These are phyloP conservation scores for Wickerhamiella vanderwaltii DNA, from an alignment of 805 yeast species.

Conservation along the genomic window DNA sequence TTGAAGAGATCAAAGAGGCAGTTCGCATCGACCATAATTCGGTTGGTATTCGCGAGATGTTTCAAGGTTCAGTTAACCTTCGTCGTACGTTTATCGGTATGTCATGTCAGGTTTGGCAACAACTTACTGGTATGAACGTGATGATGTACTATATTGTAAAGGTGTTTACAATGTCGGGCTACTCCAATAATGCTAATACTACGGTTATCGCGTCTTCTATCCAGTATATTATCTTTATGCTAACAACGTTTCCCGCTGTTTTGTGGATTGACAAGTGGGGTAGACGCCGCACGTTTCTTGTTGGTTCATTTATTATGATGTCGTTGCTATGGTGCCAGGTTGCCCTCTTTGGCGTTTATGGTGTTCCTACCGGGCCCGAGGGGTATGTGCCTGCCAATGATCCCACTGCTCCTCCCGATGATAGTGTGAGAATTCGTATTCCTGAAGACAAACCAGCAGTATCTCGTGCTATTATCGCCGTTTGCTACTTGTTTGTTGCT, in stretches of 20 bases:
- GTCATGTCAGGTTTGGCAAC: constrained; percentile 39
- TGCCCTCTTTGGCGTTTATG: constrained; percentile 18
- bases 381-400: constrained; percentile 12
- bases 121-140: constrained; percentile 61
- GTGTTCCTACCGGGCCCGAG: constrained; percentile 10
- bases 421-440: constrained; percentile 19
- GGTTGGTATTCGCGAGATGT: constrained; percentile 37
- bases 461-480: constrained; percentile 41
- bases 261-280: constrained; percentile 69
- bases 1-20: constrained; percentile 48
- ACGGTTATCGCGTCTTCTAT: constrained; percentile 40
- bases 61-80: constrained; percentile 30
- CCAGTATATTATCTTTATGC: constrained; percentile 55
- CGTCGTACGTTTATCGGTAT: constrained; percentile 27
- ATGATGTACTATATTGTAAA: constrained; percentile 56
- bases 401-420: constrained; percentile 11
- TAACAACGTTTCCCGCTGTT: constrained; percentile 73
- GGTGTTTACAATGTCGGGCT: constrained; percentile 37
- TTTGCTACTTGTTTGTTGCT: constrained; percentile 49
- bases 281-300: constrained; percentile 50
- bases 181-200: constrained; percentile 1
- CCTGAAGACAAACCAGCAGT: constrained; percentile 26
- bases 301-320: constrained; percentile 72
- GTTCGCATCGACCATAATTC: constrained; percentile 41
- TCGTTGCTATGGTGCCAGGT: constrained; percentile 17